phyloP scores from a whole-genome alignment of 768 basidiomycete species.

The Cystofilobasidium capitatum region DNA sequence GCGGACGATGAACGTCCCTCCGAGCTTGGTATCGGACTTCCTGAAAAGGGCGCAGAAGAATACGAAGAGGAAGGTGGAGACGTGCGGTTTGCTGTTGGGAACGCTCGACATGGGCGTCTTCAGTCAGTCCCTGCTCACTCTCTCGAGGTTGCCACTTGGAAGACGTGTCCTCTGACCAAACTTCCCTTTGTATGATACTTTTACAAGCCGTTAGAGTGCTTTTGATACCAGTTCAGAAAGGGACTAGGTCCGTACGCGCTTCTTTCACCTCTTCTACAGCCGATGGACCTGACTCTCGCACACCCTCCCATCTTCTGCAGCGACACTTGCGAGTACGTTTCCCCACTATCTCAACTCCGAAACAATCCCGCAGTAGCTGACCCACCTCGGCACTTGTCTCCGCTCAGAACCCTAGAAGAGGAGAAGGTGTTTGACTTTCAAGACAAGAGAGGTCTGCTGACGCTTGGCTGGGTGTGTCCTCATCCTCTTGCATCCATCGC shows the following conservation, averaged over 20 bases:
- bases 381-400: background rate
- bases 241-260: slow-evolving; percentile 45
- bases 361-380: background rate
- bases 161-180: background rate
- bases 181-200: background rate
- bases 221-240: slow-evolving; percentile 77
- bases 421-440: slow-evolving; percentile 78
- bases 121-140: slow-evolving; percentile 12
- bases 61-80: slow-evolving; percentile 69
- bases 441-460: slow-evolving; percentile 67
- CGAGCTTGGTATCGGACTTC: slow-evolving; percentile 65
- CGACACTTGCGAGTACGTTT: slow-evolving; percentile 56
- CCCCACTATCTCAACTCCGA: no score
- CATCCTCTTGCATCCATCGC: slow-evolving; percentile 10
- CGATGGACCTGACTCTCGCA: no score
- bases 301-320: no score
- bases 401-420: slow-evolving; percentile 67
- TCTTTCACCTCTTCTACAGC: background rate
- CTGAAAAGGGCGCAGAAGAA: slow-evolving; percentile 66
- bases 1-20: slow-evolving; percentile 59
- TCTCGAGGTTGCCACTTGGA: background rate
- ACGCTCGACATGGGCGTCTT: slow-evolving; percentile 36
- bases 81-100: slow-evolving; percentile 77
- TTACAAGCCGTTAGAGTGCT: slow-evolving; percentile 58
- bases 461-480: slow-evolving; percentile 73